A percentile compares a stretch with the other conserved stretches of the same genome.
These are phyloP conservation scores for Malassezia equina DNA, from an alignment of 1,284 basidiomycete genomes.

Conservation along the genomic window DNA sequence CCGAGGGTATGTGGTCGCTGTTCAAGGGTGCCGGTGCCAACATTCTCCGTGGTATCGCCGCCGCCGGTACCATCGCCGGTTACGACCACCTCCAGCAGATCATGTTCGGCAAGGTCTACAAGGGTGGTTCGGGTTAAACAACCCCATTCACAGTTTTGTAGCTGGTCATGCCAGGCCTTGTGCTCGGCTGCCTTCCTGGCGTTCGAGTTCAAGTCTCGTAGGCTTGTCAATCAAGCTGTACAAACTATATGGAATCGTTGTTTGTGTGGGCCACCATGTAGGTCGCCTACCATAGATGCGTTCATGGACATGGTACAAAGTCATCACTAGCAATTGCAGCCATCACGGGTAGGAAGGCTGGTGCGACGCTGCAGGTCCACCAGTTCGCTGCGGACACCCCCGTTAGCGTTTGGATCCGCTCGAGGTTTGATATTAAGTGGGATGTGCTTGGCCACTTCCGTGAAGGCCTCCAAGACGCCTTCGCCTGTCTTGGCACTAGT, in stretches of 20 bases:
- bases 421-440: constrained; percentile 4
- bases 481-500: constrained; percentile 96
- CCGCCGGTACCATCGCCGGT: constrained; percentile 87
- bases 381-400: constrained; percentile 2
- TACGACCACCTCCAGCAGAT: constrained; percentile 67
- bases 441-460: constrained; percentile 55
- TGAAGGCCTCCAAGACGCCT: constrained; percentile 92
- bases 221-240: neutral
- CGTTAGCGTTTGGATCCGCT: neutral
- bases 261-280: too few relatives aligned
- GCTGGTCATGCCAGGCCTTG: neutral
- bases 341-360: neutral
- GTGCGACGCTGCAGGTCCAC: constrained; percentile 9
- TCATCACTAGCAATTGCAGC: constrained; percentile 6
- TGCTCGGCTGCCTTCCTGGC: neutral
- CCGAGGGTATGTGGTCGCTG: constrained; percentile 73
- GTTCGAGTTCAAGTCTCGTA: neutral
- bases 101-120: constrained; percentile 50
- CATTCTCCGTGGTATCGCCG: constrained; percentile 94
- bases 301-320: neutral
- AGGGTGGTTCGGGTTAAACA: constrained; percentile 22
- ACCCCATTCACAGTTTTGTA: neutral
- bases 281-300: neutral
- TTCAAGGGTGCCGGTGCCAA: constrained; percentile 70
- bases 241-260: neutral